phyloP scores from a whole-genome alignment of 192 early-diverging fungal species.

The Coemansia furcata region DNA sequence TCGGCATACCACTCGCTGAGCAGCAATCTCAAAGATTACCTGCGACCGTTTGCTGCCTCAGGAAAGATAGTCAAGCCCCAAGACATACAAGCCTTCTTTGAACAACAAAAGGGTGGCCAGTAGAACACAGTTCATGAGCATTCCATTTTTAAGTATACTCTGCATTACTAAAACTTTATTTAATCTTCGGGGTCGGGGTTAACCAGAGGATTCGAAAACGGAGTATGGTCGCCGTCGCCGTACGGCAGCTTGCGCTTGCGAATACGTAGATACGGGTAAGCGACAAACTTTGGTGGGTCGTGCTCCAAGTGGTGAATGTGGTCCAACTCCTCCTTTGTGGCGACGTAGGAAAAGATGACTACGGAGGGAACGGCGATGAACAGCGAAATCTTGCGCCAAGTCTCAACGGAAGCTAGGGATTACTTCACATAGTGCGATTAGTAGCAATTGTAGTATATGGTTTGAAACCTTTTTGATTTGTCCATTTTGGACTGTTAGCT shows the following conservation, averaged over 20 bases:
- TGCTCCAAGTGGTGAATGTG: conserved; percentile 54
- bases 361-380: conserved; percentile 36
- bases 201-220: conserved; percentile 48
- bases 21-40: conserved; percentile 65
- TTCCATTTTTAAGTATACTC: background rate
- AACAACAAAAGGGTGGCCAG: conserved; percentile 20
- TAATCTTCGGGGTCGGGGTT: conserved; percentile 53
- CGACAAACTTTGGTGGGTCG: conserved; percentile 46
- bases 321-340: conserved; percentile 46
- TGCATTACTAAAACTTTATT: background rate
- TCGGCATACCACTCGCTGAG: conserved; percentile 70
- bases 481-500: background rate
- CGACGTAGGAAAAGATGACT: conserved; percentile 33
- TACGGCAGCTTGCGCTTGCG: conserved; percentile 52
- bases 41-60: conserved; percentile 69
- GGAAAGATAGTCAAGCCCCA: conserved; percentile 70
- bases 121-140: conserved; percentile 1
- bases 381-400: conserved; percentile 51
- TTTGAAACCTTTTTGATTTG: background rate
- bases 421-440: background rate
- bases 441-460: background rate
- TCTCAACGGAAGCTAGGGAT: conserved; percentile 42
- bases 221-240: conserved; percentile 51
- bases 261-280: conserved; percentile 45
- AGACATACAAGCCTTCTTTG: conserved; percentile 77